Conservation (phyloP, 2,329 filamentous ascomycete species). For the Fusarium sp. region DNA sequence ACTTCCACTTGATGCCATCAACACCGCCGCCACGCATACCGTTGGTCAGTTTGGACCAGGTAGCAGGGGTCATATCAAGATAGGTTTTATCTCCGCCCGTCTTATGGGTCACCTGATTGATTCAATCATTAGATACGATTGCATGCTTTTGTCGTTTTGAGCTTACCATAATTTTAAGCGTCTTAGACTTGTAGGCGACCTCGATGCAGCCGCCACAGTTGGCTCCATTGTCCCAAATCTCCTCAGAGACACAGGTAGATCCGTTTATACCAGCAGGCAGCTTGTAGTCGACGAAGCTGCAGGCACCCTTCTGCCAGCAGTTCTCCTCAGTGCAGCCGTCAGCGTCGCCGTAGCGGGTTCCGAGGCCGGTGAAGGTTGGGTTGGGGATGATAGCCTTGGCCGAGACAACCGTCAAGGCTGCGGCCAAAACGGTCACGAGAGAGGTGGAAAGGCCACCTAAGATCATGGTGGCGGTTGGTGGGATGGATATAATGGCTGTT, state of each 20-base stretch:
- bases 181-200: constrained; percentile 9
- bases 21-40: constrained; percentile 13
- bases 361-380: constrained; percentile 4
- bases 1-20: constrained; percentile 29
- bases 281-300: constrained; percentile 21
- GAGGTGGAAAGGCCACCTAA: constrained; percentile 11
- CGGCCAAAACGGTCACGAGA: constrained; percentile 15
- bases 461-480: constrained; percentile 1
- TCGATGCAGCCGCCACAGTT: constrained; percentile 23
- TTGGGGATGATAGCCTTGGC: constrained; percentile 4
- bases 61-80: constrained; percentile 27
- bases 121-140: background rate
- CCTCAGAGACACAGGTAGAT: constrained; percentile 17
- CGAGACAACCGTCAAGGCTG: constrained; percentile 14
- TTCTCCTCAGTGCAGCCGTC: constrained; percentile 21
- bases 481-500: background rate
- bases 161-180: constrained; percentile 21
- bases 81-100: constrained; percentile 23
- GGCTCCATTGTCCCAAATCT: constrained; percentile 20
- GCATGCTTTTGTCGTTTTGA: accelerated
- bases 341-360: constrained; percentile 13
- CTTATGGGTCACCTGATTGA: constrained; percentile 10
- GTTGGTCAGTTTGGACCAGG: constrained; percentile 24
- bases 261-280: constrained; percentile 19
- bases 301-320: constrained; percentile 23